Conservation (phyloP, 192 early-diverging fungal species). For the Martensiomyces pterosporus region DNA sequence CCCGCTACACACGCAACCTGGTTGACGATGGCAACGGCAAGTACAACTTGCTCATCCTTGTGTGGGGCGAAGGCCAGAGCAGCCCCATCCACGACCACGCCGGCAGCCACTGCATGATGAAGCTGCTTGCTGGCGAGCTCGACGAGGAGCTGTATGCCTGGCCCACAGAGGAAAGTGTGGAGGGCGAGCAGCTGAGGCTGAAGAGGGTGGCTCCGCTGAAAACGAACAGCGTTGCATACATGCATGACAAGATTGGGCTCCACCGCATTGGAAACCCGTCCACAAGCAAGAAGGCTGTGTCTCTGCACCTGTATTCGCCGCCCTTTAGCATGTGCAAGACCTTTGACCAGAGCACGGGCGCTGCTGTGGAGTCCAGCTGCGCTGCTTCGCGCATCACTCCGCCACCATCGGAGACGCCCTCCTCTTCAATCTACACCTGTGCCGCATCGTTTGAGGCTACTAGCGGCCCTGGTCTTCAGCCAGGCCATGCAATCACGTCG, state of each 20-base stretch:
- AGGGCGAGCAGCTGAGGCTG: slow-evolving; percentile 35
- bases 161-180: slow-evolving; percentile 48
- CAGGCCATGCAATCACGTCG: slow-evolving; percentile 8
- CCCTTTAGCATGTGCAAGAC: slow-evolving; percentile 80
- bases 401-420: too few species aligned
- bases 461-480: too few species aligned
- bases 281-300: slow-evolving; percentile 56
- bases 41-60: slow-evolving; percentile 88
- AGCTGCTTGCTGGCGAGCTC: slow-evolving; percentile 77
- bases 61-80: slow-evolving; percentile 70
- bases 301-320: slow-evolving; percentile 88
- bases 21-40: slow-evolving; percentile 88
- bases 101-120: slow-evolving; percentile 88
- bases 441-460: neutral
- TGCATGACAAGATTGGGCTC: slow-evolving; percentile 86
- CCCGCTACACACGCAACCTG: slow-evolving; percentile 80
- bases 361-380: slow-evolving; percentile 17
- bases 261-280: slow-evolving; percentile 76
- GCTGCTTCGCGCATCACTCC: slow-evolving; percentile 19
- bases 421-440: slow-evolving; percentile 3
- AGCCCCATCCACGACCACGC: slow-evolving; percentile 92
- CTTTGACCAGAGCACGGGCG: slow-evolving; percentile 73
- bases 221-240: slow-evolving; percentile 75
- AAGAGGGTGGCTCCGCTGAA: slow-evolving; percentile 47
- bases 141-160: slow-evolving; percentile 74